phyloP scores from a whole-genome alignment of 2,329 filamentous ascomycete genomes.

The Stemphylium vesicarium region DNA sequence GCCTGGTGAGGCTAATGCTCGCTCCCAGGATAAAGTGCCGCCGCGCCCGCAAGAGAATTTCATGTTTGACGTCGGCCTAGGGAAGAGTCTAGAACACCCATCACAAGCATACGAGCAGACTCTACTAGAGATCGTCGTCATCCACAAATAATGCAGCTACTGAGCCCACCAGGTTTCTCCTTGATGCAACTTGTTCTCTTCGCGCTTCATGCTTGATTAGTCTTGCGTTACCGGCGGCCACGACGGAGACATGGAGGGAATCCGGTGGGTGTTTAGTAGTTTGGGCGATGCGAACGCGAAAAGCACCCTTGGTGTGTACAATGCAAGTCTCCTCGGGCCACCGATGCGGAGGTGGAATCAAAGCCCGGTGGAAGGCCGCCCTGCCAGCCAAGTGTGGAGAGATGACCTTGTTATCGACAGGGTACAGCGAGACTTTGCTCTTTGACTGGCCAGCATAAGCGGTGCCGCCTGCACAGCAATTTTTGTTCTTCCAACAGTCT shows the following conservation, averaged over 20 bases:
- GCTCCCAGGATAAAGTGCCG: slow-evolving; percentile 34
- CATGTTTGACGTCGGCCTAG: slow-evolving; percentile 32
- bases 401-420: slow-evolving; percentile 15
- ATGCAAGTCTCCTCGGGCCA: slow-evolving; percentile 8
- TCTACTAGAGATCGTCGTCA: slow-evolving; percentile 32
- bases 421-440: slow-evolving; percentile 18
- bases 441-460: slow-evolving; percentile 16
- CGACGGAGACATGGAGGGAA: neutral
- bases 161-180: slow-evolving; percentile 13
- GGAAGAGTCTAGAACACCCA: slow-evolving; percentile 44
- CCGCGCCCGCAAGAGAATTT: slow-evolving; percentile 35
- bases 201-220: slow-evolving; percentile 20
- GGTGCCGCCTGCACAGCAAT: slow-evolving; percentile 34
- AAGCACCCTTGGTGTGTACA: neutral
- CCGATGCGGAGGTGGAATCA: slow-evolving; percentile 5
- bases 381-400: slow-evolving; percentile 19
- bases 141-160: slow-evolving; percentile 26
- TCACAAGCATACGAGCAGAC: slow-evolving; percentile 16
- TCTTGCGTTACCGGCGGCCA: slow-evolving; percentile 15
- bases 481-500: slow-evolving; percentile 27
- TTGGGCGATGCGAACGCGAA: neutral
- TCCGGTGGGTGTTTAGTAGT: neutral
- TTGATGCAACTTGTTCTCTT: slow-evolving; percentile 24
- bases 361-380: too few species aligned
- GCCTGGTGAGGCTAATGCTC: slow-evolving; percentile 25